Conservation (phyloP, 441 rosid species). For the Gossypium laxum region DNA sequence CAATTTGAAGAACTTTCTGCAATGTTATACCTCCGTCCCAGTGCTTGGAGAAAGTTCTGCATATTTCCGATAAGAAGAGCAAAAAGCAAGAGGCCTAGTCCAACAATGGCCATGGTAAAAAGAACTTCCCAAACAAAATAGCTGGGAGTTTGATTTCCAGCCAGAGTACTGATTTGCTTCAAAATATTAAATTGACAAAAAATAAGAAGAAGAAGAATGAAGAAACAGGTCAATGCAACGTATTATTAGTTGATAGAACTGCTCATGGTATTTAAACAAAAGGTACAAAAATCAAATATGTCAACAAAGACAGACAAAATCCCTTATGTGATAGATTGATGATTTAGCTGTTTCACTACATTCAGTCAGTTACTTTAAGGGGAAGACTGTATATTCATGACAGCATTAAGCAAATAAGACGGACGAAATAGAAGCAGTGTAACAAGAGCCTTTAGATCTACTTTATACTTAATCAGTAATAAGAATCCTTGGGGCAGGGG, state of each 20-base stretch:
- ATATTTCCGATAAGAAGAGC: conserved; percentile 90
- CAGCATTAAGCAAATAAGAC: background rate
- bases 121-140: conserved; percentile 71
- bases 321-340: background rate
- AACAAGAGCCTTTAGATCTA: background rate
- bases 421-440: conserved; percentile 1
- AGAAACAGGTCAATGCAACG: background rate
- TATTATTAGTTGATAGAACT: conserved; percentile 3
- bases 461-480: background rate
- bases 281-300: conserved; percentile 2
- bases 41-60: conserved; percentile 87
- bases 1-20: background rate
- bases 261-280: conserved; percentile 4
- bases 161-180: conserved; percentile 93
- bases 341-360: background rate
- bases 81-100: conserved; percentile 78
- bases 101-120: conserved; percentile 73
- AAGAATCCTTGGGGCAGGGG: background rate
- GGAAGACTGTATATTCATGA: background rate
- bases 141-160: conserved; percentile 81
- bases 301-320: background rate
- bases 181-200: conserved; percentile 14
- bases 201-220: background rate
- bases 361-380: background rate
- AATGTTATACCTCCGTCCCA: conserved; percentile 56